These are phyloP conservation scores for Scutellaria barbata DNA, from an alignment of 257 asterid genomes.

Conservation along the genomic window DNA sequence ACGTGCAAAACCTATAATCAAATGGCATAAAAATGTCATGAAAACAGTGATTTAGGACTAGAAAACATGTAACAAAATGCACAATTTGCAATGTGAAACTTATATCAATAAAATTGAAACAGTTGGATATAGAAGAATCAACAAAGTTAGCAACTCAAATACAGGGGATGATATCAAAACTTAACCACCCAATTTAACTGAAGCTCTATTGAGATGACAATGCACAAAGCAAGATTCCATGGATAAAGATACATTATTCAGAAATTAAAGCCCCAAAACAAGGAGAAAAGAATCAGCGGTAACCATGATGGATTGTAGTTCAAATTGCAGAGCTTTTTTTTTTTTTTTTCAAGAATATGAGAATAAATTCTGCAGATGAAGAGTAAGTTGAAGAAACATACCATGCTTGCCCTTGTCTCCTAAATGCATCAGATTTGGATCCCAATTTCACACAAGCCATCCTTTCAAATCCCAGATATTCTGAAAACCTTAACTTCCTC, in stretches of 20 bases:
- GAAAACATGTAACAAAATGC: neutral
- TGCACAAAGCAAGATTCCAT: conserved; percentile 20
- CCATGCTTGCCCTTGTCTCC: conserved; percentile 96
- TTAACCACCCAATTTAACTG: conserved; percentile 25
- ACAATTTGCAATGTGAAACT: neutral
- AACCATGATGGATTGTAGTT: neutral
- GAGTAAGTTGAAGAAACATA: conserved; percentile 32
- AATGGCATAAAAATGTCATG: conserved; percentile 15
- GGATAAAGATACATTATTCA: neutral
- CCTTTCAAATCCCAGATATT: conserved; percentile 29
- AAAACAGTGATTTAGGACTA: conserved; percentile 5
- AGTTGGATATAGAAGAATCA: neutral
- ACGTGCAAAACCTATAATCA: conserved; percentile 80
- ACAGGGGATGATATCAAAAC: neutral
- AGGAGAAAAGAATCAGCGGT: neutral
- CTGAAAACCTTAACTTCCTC: conserved; percentile 22
- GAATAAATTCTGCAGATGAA: neutral
- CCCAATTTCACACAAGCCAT: conserved; percentile 99
- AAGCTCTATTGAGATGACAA: neutral
- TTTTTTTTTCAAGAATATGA: no score
- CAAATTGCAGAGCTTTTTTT: neutral
- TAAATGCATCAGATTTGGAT: conserved; percentile 90
- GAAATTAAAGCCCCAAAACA: neutral
- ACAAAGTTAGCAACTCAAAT: conserved; percentile 15
- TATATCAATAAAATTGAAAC: neutral